Evolutionary conservation across 768 basidiomycete species (phyloP).

Genomic region (Serendipita vermifera): DNA sequence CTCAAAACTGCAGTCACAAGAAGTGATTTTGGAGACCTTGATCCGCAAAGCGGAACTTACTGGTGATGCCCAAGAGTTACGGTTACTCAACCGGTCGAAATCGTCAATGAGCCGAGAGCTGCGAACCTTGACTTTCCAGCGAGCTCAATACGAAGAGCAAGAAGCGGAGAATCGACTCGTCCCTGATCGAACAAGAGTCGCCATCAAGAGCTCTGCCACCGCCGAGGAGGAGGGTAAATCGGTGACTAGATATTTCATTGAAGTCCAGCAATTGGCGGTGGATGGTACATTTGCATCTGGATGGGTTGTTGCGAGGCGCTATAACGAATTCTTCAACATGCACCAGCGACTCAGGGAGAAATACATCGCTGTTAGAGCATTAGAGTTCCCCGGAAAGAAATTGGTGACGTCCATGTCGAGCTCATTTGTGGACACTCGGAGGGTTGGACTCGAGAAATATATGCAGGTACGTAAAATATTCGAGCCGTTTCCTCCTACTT

Average conservation of each 20-base stretch:
- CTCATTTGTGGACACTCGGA: slow-evolving; percentile 75
- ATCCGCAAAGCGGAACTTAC: slow-evolving; percentile 93
- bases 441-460: slow-evolving; percentile 73
- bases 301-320: slow-evolving; percentile 88
- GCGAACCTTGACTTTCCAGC: slow-evolving; percentile 77
- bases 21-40: slow-evolving; percentile 68
- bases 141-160: slow-evolving; percentile 85
- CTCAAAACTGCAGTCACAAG: slow-evolving; percentile 62
- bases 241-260: slow-evolving; percentile 82
- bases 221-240: slow-evolving; percentile 79
- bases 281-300: slow-evolving; percentile 72
- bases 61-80: slow-evolving; percentile 76
- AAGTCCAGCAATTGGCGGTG: slow-evolving; percentile 74
- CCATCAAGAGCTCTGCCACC: slow-evolving; percentile 69
- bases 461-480: slow-evolving; percentile 49
- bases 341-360: slow-evolving; percentile 75
- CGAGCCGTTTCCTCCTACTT: neutral
- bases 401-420: slow-evolving; percentile 76
- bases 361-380: slow-evolving; percentile 45
- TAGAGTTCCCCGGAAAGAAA: slow-evolving; percentile 91
- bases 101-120: slow-evolving; percentile 70
- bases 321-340: slow-evolving; percentile 89
- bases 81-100: slow-evolving; percentile 69
- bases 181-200: slow-evolving; percentile 71
- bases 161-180: slow-evolving; percentile 80